Conservation (phyloP, 257 asterid species). For the Scutellaria barbata region DNA sequence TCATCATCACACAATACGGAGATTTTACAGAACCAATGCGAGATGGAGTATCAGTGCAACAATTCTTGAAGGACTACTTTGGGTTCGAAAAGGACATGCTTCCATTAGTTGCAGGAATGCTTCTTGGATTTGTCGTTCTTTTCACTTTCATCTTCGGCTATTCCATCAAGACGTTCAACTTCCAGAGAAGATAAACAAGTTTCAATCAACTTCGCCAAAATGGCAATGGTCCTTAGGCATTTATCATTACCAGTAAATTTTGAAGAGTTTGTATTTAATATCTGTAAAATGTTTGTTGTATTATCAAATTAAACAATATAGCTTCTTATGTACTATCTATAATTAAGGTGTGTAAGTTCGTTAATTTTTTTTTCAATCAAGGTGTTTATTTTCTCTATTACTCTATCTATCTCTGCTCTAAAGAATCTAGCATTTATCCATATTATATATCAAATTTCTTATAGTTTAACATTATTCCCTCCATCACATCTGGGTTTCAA, state of each 20-base stretch:
- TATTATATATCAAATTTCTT: neutral
- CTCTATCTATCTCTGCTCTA: neutral
- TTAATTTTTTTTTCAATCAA: conserved; percentile 21
- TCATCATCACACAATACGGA: conserved; percentile 67
- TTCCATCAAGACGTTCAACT: conserved; percentile 49
- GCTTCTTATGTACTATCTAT: conserved; percentile 6
- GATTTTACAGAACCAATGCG: conserved; percentile 40
- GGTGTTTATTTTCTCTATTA: neutral
- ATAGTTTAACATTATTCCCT: neutral
- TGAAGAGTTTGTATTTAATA: conserved; percentile 4
- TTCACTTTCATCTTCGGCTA: conserved; percentile 47
- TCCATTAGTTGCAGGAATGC: conserved; percentile 36
- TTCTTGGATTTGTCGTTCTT: conserved; percentile 40
- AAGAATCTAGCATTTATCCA: neutral
- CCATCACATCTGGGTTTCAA: neutral
- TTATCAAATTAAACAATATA: neutral
- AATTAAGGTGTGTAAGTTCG: neutral
- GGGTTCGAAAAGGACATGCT: conserved; percentile 46
- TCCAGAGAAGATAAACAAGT: conserved; percentile 46
- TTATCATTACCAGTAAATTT: neutral
- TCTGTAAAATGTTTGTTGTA: neutral
- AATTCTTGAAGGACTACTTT: conserved; percentile 40
- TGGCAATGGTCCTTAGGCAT: conserved; percentile 7
- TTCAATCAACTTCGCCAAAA: neutral
- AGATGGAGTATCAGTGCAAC: conserved; percentile 16